These are phyloP conservation scores for Zancudomyces culisetae DNA, from an alignment of 371 early-diverging fungal genomes.

Conservation along the genomic window DNA sequence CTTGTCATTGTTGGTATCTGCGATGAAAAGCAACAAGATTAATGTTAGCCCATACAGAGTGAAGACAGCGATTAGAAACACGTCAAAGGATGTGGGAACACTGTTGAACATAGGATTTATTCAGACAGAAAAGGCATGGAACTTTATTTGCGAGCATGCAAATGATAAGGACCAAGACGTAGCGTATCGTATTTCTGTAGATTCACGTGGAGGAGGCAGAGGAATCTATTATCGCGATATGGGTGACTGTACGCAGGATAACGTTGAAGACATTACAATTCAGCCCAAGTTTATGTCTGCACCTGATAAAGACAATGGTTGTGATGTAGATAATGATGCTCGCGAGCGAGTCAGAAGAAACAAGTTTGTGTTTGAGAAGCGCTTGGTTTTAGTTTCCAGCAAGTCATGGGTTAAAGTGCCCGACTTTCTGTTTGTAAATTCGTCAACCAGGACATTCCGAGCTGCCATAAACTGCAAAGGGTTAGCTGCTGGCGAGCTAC, in stretches of 20 bases:
- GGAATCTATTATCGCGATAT: constrained; percentile 76
- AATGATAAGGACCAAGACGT: constrained; percentile 42
- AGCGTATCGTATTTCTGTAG: constrained; percentile 31
- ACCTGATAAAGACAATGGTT: constrained; percentile 32
- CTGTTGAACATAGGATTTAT: constrained; percentile 59
- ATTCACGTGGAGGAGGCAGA: constrained; percentile 25
- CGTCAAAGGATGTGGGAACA: constrained; percentile 55
- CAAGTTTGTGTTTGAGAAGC: constrained; percentile 58
- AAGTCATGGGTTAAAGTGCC: constrained; percentile 66
- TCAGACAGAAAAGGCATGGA: constrained; percentile 73
- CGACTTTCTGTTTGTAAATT: constrained; percentile 50
- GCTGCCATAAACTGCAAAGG: constrained; percentile 63
- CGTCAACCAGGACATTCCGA: constrained; percentile 44
- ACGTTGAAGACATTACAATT: constrained; percentile 36
- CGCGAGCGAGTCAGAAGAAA: constrained; percentile 36
- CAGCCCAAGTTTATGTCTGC: constrained; percentile 56
- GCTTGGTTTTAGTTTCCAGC: constrained; percentile 48
- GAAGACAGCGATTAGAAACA: constrained; percentile 53
- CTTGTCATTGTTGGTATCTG: constrained; percentile 60
- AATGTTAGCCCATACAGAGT: constrained; percentile 64
- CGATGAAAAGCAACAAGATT: constrained; percentile 40
- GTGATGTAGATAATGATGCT: constrained; percentile 33
- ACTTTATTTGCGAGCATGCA: constrained; percentile 40
- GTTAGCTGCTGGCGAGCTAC: constrained; percentile 50
- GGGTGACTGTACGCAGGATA: constrained; percentile 45